Base-by-base conservation (phyloP, 768 basidiomycete species). In the Floccularia luteovirens region DNA sequence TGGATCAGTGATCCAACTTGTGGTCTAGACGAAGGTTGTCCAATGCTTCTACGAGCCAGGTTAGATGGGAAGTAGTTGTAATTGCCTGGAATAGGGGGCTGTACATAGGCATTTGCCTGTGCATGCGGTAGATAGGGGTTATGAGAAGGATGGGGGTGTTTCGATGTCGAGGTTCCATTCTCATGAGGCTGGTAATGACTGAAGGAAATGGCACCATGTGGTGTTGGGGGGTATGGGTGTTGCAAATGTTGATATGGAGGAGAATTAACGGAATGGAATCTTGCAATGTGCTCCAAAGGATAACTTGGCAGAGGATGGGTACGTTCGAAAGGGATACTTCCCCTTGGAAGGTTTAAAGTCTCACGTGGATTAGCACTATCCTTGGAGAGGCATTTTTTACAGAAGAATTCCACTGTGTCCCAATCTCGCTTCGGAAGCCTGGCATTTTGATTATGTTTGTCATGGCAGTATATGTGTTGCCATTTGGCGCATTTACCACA, bases 381-480 rank as follows among this genome's bases (percentile, higher is more conserved):
- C 22, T 50, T 47, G 14, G 43, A 43, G 24, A 56, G 72, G 57
- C 88, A 90, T 24, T 64, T 64, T 33, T 62, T 63, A 56, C 89
- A 92, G 44, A 79, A 57, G 54, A 96, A 96, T 30, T 91, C 86
- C 39, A 85, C 87, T n/a, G 63, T 53, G 37, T 87, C 77, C 92
- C 92, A 96, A 49, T 92, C 79, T 14, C 90, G 77, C 47, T 67
- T 73, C 3, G 73, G 75, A 11, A 70, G 72, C 17, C 89, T 84
- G 31, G 74, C 71, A 16, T 67, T 60, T 22, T 63, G 59, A 57
- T 93, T 91, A 21, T 70, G 75, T 35, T 59, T 62, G 52, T 94
- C 87, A 52, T 93, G 89, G 51, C 92, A 96, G 16, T 65, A 55
- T 24, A 88, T 88, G 51, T 96, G 92, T 50, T 94, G 92, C 92